Base-by-base conservation (phyloP, 1,284 basidiomycete genomes). In the Agaricales sp. region DNA sequence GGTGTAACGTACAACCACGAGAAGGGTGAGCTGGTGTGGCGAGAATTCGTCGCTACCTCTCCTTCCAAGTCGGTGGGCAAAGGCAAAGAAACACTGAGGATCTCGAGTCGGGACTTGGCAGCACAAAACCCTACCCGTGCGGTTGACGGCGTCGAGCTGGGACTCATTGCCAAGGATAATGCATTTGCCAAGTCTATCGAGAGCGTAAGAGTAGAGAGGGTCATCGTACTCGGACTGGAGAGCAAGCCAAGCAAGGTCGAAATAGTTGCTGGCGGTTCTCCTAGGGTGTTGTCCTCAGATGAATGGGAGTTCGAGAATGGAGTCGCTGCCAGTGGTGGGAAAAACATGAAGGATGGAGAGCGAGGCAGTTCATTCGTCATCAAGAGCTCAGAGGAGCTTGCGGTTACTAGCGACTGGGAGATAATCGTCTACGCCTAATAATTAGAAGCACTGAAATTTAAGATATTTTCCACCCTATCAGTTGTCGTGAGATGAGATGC, bases 1-100 rank as follows among this genome's bases (percentile, higher is more conserved):
- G 95, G 96, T 4, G 87, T 88, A 54, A 82, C 87, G 0, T 98
- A 84, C 65, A 72, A 75, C 1, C 84, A 93, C 66, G 71, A 82
- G 55, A 59, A 77, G 3, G 94, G 95, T 25, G 74, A 92, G 46
- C 82, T 89, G 61, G 73, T 97, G 47, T 94, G 88, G 87, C 78
- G 88, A 51, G 70, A 73, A 52, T 87, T 94, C 62, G 61, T 62
- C n/a, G 83, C 87, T 16, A n/a, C n/a, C n/a, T 8, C 11, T n/a
- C 8, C 30, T 35, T 8, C 30, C n/a, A 35, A 11, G n/a, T n/a
- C n/a, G n/a, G 69, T 69, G 43, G 72, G 69, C 60, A 55, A 55
- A 21, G 62, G 64, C 48, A 67, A 61, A 59, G 71, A 70, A 61
- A 67, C 65, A 37, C 57, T 78, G 44, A 68, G 67, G 18, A 65